These are phyloP conservation scores for Cucurbita ficifolia DNA, from an alignment of 306 rosid genomes.

Conservation along the genomic window DNA sequence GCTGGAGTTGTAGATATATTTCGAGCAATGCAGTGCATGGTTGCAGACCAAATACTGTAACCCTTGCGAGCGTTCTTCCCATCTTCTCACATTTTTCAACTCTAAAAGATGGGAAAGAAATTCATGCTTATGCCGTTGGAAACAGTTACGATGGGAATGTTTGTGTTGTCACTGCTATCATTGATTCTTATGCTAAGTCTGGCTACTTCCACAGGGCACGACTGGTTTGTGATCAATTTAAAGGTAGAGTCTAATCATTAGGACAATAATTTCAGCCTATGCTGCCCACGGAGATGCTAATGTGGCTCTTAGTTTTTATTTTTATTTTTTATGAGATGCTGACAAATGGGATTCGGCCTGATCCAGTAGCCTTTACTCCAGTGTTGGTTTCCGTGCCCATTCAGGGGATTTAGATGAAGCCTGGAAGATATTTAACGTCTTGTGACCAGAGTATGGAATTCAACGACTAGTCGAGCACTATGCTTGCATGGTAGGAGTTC, in stretches of 20 bases:
- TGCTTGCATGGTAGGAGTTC: slow-evolving; percentile 80
- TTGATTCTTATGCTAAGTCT: slow-evolving; percentile 59
- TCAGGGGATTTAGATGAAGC: slow-evolving; percentile 65
- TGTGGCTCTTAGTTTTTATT: slow-evolving; percentile 34
- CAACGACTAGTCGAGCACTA: slow-evolving; percentile 69
- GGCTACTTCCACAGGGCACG: slow-evolving; percentile 54
- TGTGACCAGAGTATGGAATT: slow-evolving; percentile 35
- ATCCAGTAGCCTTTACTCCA: slow-evolving; percentile 54
- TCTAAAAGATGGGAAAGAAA: slow-evolving; percentile 57
- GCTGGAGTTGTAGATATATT: slow-evolving; percentile 36
- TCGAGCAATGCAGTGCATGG: slow-evolving; percentile 41
- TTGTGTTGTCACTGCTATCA: slow-evolving; percentile 52
- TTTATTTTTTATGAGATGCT: slow-evolving; percentile 52
- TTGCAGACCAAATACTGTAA: slow-evolving; percentile 45
- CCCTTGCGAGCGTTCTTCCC: slow-evolving; percentile 65
- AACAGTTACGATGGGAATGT: slow-evolving; percentile 36
- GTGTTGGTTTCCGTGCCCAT: slow-evolving; percentile 68
- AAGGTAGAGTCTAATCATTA: slow-evolving; percentile 39
- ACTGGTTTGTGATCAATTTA: slow-evolving; percentile 37
- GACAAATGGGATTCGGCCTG: slow-evolving; percentile 52
- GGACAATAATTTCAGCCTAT: slow-evolving; percentile 80
- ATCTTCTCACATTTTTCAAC: slow-evolving; percentile 34
- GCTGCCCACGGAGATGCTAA: slow-evolving; percentile 62
- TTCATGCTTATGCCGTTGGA: slow-evolving; percentile 59
- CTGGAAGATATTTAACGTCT: slow-evolving; percentile 47